These are phyloP conservation scores for Galeopsis tetrahit DNA, from an alignment of 257 asterid species.

Conservation along the genomic window DNA sequence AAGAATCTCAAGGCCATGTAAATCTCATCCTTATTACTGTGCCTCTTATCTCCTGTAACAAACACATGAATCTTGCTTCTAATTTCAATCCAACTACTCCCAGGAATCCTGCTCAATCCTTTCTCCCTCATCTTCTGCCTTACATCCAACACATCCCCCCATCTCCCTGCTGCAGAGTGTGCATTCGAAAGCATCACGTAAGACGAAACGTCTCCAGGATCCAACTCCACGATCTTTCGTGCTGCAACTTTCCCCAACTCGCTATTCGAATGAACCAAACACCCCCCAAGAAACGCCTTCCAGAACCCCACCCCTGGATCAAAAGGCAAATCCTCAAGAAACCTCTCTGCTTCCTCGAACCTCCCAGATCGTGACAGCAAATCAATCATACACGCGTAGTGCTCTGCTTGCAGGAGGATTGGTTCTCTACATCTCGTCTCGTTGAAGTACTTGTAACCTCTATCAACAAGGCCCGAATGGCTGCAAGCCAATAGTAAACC, in stretches of 20 bases:
- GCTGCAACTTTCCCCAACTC: constrained; percentile 68
- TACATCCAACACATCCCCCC: constrained; percentile 52
- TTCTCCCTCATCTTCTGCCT: constrained; percentile 69
- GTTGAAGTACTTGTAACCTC: constrained; percentile 60
- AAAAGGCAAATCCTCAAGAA: constrained; percentile 70
- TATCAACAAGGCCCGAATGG: constrained; percentile 72
- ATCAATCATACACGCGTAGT: constrained; percentile 83
- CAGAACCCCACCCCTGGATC: constrained; percentile 85
- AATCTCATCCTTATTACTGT: constrained; percentile 46
- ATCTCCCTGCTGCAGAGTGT: constrained; percentile 78
- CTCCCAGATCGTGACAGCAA: constrained; percentile 79
- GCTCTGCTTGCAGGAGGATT: constrained; percentile 59
- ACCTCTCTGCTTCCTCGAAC: constrained; percentile 63
- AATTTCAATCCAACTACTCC: constrained; percentile 86
- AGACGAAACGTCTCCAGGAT: constrained; percentile 82
- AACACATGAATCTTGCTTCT: constrained; percentile 65
- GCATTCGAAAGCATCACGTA: constrained; percentile 91
- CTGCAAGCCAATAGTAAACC: constrained; percentile 72
- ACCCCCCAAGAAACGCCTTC: constrained; percentile 90
- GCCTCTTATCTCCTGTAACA: constrained; percentile 63
- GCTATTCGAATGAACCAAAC: constrained; percentile 63
- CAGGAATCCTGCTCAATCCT: constrained; percentile 67
- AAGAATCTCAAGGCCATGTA: constrained; percentile 43
- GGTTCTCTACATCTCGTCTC: constrained; percentile 45
- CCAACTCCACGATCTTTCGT: constrained; percentile 58